Conservation (phyloP, 2,329 filamentous ascomycete genomes). For the Penicillium sp. region DNA sequence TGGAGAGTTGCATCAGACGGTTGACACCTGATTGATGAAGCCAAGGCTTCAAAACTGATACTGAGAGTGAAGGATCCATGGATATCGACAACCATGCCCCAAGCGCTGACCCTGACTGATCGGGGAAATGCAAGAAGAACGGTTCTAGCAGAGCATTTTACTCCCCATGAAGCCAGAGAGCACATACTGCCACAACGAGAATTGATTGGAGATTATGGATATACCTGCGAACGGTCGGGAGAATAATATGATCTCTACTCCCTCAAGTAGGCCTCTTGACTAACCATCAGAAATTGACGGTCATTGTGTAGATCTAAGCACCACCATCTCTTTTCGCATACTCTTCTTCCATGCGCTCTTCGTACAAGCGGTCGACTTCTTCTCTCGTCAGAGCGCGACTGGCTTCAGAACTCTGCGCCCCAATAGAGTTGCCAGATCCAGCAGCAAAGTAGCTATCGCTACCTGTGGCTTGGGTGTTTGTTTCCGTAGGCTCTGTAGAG, state of each 20-base stretch:
- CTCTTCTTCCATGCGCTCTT: conserved; percentile 51
- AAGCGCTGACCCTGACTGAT: too few relatives aligned
- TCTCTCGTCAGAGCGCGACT: conserved; percentile 39
- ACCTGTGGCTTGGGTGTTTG: background rate
- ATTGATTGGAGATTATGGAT: too few relatives aligned
- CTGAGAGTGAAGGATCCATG: too few relatives aligned
- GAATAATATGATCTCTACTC: background rate
- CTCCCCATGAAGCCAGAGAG: too few relatives aligned
- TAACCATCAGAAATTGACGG: background rate
- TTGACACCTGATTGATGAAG: too few relatives aligned
- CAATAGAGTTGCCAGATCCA: conserved; percentile 17
- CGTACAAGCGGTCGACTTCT: conserved; percentile 46
- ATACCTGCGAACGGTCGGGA: background rate
- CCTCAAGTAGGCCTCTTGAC: too few relatives aligned
- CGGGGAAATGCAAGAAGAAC: too few relatives aligned
- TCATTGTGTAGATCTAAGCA: conserved; percentile 29
- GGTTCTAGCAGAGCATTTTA: too few relatives aligned
- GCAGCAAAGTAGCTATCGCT: conserved; percentile 18
- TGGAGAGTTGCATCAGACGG: too few relatives aligned
- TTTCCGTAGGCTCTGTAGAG: background rate
- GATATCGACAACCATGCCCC: too few relatives aligned
- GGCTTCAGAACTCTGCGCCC: conserved; percentile 19
- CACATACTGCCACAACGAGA: too few relatives aligned
- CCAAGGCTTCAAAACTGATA: too few relatives aligned
- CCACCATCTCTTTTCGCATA: conserved; percentile 48